These are phyloP conservation scores for Vitis cinerea DNA, from an alignment of 164 flowering plant genomes.

Conservation along the genomic window DNA sequence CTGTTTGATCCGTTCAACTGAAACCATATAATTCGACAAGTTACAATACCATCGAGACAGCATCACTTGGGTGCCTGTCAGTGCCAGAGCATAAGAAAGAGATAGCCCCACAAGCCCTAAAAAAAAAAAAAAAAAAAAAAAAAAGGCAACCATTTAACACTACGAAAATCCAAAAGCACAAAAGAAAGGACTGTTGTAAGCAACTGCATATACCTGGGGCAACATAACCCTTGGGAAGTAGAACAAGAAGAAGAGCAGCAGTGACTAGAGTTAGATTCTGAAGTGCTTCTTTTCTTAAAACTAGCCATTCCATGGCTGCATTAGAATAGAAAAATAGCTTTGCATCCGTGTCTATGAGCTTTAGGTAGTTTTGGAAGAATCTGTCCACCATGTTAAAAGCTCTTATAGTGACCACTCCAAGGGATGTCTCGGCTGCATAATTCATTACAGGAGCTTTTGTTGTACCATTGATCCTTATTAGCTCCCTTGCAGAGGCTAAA, in stretches of 20 bases:
- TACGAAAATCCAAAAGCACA: neutral
- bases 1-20: constrained; percentile 89
- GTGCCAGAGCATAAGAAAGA: constrained; percentile 73
- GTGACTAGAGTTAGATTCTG: constrained; percentile 67
- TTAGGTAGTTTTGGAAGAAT: constrained; percentile 55
- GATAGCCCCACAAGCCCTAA: constrained; percentile 87
- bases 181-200: too few species aligned
- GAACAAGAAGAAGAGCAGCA: constrained; percentile 59
- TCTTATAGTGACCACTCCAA: constrained; percentile 74
- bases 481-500: constrained; percentile 67
- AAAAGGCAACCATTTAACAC: too few species aligned
- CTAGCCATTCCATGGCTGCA: constrained; percentile 76
- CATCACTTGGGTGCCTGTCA: constrained; percentile 60
- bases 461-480: constrained; percentile 80
- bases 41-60: constrained; percentile 62
- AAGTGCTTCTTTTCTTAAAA: constrained; percentile 66
- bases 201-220: constrained; percentile 53
- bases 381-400: constrained; percentile 55
- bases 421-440: constrained; percentile 76
- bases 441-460: constrained; percentile 91
- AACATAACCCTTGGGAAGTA: constrained; percentile 44
- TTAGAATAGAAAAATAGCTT: constrained; percentile 65
- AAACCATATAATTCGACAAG: constrained; percentile 66
- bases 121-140: neutral
- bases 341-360: constrained; percentile 72